Base-by-base conservation (phyloP, 257 asterid species). In the Solanum medicagineum region DNA sequence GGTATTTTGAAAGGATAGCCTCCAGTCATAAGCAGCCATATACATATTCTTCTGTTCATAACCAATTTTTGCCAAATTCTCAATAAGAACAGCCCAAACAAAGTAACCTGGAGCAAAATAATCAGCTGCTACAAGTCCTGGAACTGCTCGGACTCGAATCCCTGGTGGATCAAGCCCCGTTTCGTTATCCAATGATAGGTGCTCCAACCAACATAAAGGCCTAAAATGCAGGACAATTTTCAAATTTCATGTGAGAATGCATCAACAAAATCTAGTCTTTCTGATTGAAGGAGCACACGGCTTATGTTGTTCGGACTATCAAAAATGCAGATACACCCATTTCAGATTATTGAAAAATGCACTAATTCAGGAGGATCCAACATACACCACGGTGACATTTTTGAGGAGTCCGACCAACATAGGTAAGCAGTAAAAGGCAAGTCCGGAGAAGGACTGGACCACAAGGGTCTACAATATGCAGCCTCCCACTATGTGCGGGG, bases 11-110 rank as follows among this genome's bases (percentile, higher is more conserved):
- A 85, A 85, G 68, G 87, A 85, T 3, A 85, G 66, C 16, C 87
- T 77, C 87, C 87, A 85, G 81, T 85, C 87, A 85, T 85, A 85
- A 45, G 87, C 84, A 85, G 87, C 87, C 87, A 85, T 85, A 36
- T 85, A 77, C 87, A 85, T 57, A 77, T 85, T 85, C 84, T 77
- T 85, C 22, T 69, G 84, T 56, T 85, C 84, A 36, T 85, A 85
- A 36, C 87, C 87, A 75, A 85, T 75, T 60, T 54, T 65, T 12
- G 80, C 84, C 74, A 85, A 77, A 77, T 85, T 85, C 42, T 85
- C 87, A 45, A 85, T 85, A 47, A 85, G 84, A 77, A 77, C 84
- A 32, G 83, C 63, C 83, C 83, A 77, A 77, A 77, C 83, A 77
- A 77, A 77, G 83, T 77, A 77, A 77, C 83, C 83, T 15, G 83